phyloP scores from a whole-genome alignment of 2,329 filamentous ascomycete species.

The Lanzia echinophila region DNA sequence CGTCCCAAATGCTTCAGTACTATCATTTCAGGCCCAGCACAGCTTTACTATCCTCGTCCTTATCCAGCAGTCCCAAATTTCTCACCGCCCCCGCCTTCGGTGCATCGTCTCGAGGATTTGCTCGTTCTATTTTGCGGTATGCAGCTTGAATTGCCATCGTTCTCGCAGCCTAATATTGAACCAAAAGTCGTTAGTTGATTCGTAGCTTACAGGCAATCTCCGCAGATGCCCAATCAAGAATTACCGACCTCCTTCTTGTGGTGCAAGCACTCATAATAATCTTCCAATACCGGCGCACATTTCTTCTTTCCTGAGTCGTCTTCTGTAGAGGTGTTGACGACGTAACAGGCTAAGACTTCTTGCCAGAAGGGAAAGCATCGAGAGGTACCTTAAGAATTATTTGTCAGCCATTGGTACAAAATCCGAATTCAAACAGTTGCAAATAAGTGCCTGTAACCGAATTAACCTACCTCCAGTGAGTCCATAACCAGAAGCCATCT shows the following conservation, averaged over 20 bases:
- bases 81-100: slow-evolving; percentile 82
- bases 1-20: not conserved
- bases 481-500: slow-evolving; percentile 78
- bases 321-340: slow-evolving; percentile 79
- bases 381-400: slow-evolving; percentile 29
- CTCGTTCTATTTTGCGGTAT: slow-evolving; percentile 72
- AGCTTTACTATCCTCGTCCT: slow-evolving; percentile 71
- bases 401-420: slow-evolving; percentile 21
- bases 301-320: slow-evolving; percentile 79
- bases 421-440: not conserved
- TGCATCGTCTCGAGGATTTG: slow-evolving; percentile 70
- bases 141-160: slow-evolving; percentile 73
- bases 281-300: slow-evolving; percentile 78
- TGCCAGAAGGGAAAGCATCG: slow-evolving; percentile 99
- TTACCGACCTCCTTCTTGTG: slow-evolving; percentile 90
- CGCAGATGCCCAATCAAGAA: not conserved
- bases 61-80: slow-evolving; percentile 75
- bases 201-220: no score
- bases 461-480: slow-evolving; percentile 67
- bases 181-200: not conserved
- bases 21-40: slow-evolving; percentile 34
- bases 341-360: slow-evolving; percentile 96
- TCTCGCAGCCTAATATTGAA: slow-evolving; percentile 54
- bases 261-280: slow-evolving; percentile 98
- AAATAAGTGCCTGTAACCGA: not conserved